These are phyloP conservation scores for Amanita rubescens DNA, from an alignment of 768 basidiomycete species.

Conservation along the genomic window DNA sequence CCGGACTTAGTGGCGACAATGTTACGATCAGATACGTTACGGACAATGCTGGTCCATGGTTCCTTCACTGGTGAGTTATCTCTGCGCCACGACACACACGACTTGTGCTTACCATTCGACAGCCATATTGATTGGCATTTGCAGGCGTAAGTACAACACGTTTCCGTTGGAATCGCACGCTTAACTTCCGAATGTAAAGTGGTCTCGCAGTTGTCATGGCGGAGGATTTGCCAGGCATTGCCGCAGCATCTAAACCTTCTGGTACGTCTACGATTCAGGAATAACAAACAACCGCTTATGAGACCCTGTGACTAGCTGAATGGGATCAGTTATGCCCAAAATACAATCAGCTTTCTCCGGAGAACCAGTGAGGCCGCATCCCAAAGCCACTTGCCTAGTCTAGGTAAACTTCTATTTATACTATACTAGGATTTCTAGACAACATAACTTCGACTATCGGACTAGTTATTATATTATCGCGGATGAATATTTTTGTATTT, in stretches of 20 bases:
- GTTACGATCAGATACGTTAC: conserved; percentile 52
- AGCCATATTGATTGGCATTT: conserved; percentile 44
- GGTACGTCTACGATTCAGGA: conserved; percentile 11
- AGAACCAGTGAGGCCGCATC: background rate
- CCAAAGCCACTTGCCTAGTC: background rate
- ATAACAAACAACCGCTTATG: background rate
- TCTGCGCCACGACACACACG: background rate
- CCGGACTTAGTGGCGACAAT: conserved; percentile 23
- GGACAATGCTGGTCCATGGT: conserved; percentile 58
- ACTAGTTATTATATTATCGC: background rate
- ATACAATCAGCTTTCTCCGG: background rate
- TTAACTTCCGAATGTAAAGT: conserved; percentile 8
- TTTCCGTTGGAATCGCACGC: background rate
- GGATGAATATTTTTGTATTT: no score
- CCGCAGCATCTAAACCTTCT: conserved; percentile 15
- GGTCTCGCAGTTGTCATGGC: conserved; percentile 29
- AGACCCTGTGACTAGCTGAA: background rate
- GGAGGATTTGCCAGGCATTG: conserved; percentile 21
- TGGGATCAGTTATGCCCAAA: conserved; percentile 14
- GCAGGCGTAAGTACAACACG: conserved; percentile 21
- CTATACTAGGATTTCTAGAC: background rate
- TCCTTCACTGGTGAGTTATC: conserved; percentile 23
- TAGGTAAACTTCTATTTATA: background rate
- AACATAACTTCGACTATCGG: background rate
- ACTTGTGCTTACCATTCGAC: background rate